A percentile compares a stretch with the other conserved stretches of the same genome.
phyloP scores from a whole-genome alignment of 2,329 filamentous ascomycete genomes.

The Talaromyces sp. region DNA sequence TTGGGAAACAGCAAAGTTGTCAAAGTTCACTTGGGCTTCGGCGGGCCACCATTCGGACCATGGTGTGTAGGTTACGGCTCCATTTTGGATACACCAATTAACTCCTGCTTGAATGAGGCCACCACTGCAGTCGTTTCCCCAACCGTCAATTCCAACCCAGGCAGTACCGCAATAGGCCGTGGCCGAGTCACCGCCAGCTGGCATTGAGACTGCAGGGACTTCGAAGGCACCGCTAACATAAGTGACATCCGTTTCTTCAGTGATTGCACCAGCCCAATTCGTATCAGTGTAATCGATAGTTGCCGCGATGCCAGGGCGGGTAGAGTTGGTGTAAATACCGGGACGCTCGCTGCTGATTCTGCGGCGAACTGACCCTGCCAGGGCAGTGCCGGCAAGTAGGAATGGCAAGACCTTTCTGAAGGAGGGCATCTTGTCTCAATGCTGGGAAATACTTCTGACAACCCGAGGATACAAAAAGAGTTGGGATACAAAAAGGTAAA shows the following conservation, averaged over 20 bases:
- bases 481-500: neutral
- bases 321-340: constrained; percentile 4
- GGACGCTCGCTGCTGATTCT: constrained; percentile 2
- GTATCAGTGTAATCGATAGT: constrained; percentile 4
- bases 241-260: constrained; percentile 7
- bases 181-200: constrained; percentile 3
- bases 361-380: neutral
- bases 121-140: constrained; percentile 5
- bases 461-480: neutral
- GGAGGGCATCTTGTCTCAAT: neutral
- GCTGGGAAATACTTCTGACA: neutral
- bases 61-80: neutral
- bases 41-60: constrained; percentile 11
- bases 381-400: constrained; percentile 3
- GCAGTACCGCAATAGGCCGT: constrained; percentile 8
- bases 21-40: constrained; percentile 2
- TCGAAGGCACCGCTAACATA: constrained; percentile 5
- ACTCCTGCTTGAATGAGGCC: constrained; percentile 9
- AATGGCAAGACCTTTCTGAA: constrained; percentile 4
- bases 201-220: constrained; percentile 3
- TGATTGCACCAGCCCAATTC: constrained; percentile 10
- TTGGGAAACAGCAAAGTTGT: constrained; percentile 7
- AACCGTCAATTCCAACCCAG: constrained; percentile 11
- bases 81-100: constrained; percentile 10
- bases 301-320: neutral